Evolutionary conservation across 805 yeast genomes (phyloP).

Genomic region (Pichia californica): DNA sequence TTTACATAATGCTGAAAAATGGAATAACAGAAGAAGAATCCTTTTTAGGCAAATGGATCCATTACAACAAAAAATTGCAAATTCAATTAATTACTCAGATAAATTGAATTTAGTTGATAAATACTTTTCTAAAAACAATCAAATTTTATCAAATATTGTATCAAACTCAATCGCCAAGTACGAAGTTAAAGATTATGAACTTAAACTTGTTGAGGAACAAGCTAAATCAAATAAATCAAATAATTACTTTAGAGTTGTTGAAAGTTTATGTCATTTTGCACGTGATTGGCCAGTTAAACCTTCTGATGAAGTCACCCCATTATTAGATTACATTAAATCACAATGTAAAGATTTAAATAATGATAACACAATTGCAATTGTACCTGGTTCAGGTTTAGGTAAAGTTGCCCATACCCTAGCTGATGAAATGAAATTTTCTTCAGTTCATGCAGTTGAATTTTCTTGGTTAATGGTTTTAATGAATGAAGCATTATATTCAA

Average conservation of each 20-base stretch:
- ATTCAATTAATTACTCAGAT: constrained; percentile 44
- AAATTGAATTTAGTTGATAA: constrained; percentile 47
- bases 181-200: constrained; percentile 37
- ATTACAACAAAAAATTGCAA: constrained; percentile 51
- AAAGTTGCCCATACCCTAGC: constrained; percentile 64
- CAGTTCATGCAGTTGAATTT: constrained; percentile 69
- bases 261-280: constrained; percentile 65
- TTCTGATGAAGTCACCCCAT: constrained; percentile 43
- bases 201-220: constrained; percentile 29
- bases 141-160: constrained; percentile 40
- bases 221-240: constrained; percentile 12
- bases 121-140: constrained; percentile 41
- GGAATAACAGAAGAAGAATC: constrained; percentile 41
- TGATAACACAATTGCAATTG: constrained; percentile 44
- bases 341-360: constrained; percentile 32
- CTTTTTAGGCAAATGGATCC: constrained; percentile 42
- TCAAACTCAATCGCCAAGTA: constrained; percentile 30
- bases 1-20: constrained; percentile 30
- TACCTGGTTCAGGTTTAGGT: constrained; percentile 90
- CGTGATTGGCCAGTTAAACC: constrained; percentile 67
- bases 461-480: constrained; percentile 72
- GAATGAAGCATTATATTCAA: constrained; percentile 47
- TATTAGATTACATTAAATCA: constrained; percentile 43
- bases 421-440: constrained; percentile 21
- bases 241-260: constrained; percentile 47